These are phyloP conservation scores for Tulasnella sp. DNA, from an alignment of 768 basidiomycete species.

Conservation along the genomic window DNA sequence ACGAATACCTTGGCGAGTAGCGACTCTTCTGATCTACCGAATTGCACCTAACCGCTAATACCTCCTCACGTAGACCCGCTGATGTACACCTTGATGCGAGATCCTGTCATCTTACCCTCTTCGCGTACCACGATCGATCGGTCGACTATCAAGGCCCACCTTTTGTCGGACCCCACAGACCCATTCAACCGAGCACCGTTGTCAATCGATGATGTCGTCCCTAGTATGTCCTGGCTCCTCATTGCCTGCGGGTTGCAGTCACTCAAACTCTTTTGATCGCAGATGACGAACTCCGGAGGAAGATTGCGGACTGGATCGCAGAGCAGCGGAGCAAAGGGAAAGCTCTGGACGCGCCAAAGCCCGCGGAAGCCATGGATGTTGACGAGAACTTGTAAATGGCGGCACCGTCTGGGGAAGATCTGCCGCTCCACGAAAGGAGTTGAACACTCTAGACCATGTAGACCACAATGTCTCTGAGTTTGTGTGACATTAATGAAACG, in stretches of 20 bases:
- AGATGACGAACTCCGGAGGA: constrained; percentile 27
- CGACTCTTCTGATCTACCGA: not conserved
- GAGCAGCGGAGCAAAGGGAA: constrained; percentile 19
- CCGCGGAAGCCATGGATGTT: not conserved
- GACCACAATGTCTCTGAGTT: not conserved
- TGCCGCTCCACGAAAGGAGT: too few species aligned
- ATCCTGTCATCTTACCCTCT: constrained; percentile 83
- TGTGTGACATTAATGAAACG: not conserved
- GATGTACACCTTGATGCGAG: constrained; percentile 87
- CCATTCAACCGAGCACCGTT: constrained; percentile 91
- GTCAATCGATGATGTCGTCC: constrained; percentile 62
- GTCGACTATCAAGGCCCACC: constrained; percentile 87
- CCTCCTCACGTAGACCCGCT: constrained; percentile 51
- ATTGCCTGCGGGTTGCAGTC: not conserved
- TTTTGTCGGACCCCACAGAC: constrained; percentile 83
- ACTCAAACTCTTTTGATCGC: constrained; percentile 13
- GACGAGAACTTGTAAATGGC: too few species aligned
- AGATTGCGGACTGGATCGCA: constrained; percentile 28
- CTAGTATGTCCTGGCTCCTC: constrained; percentile 34
- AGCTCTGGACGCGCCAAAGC: not conserved
- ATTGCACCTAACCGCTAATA: not conserved
- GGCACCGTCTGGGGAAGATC: too few species aligned
- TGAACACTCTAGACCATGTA: not conserved
- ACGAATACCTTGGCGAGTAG: constrained; percentile 79
- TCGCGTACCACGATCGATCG: constrained; percentile 73